These are phyloP conservation scores for Globisporangium sylvaticum DNA, from an alignment of 352 stramenopile species.

Conservation along the genomic window DNA sequence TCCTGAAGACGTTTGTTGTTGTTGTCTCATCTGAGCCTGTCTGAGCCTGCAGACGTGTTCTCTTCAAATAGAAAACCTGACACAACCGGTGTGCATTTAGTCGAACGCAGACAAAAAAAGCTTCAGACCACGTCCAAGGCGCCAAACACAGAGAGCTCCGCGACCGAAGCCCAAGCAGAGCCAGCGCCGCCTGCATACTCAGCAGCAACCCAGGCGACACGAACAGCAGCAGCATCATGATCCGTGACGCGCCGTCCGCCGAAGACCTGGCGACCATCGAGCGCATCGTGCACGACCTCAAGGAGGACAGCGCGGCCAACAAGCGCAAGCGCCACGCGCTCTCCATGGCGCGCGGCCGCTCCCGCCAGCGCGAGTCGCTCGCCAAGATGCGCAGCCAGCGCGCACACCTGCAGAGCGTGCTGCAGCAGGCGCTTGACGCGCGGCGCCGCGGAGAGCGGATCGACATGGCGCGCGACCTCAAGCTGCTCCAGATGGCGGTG, in stretches of 20 bases:
- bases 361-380: conserved; percentile 25
- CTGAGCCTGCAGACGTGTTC: no score
- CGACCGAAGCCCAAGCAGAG: no score
- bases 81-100: no score
- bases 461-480: neutral
- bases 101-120: no score
- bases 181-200: no score
- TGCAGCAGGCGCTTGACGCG: conserved; percentile 19
- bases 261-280: conserved; percentile 3
- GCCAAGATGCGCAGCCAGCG: conserved; percentile 25
- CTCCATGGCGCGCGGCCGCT: conserved; percentile 25
- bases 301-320: conserved; percentile 2
- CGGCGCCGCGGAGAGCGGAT: conserved; percentile 8
- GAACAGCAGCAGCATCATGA: neutral
- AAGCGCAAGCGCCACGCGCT: conserved; percentile 12
- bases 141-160: no score
- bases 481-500: no score
- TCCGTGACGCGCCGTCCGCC: neutral
- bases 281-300: conserved; percentile 4
- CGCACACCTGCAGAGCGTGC: conserved; percentile 17
- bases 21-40: no score
- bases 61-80: no score
- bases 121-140: no score
- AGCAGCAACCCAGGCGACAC: no score
- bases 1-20: no score